phyloP scores from a whole-genome alignment of 225 moss, liverwort and hornwort species.

The Pseudoscleropodium purum region DNA sequence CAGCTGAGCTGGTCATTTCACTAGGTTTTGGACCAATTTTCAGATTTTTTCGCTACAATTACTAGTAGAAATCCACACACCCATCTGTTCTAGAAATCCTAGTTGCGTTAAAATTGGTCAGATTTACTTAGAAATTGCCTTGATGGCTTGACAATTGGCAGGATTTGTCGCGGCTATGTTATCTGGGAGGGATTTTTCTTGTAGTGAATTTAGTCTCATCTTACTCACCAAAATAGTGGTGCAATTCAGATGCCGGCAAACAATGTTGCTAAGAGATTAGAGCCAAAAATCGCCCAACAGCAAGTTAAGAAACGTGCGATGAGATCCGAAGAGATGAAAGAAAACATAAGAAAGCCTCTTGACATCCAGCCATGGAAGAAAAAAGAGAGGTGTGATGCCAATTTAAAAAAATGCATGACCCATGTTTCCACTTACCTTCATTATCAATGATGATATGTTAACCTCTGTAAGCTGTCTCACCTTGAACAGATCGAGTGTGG shows the following conservation, averaged over 20 bases:
- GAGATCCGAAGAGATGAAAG: conserved; percentile 21
- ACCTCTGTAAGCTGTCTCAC: neutral
- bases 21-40: neutral
- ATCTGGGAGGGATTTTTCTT: neutral
- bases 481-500: conserved; percentile 19
- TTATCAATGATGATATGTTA: neutral
- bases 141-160: neutral
- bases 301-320: conserved; percentile 12
- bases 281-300: conserved; percentile 21
- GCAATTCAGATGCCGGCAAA: conserved; percentile 1
- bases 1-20: neutral
- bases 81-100: neutral
- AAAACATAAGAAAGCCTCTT: neutral
- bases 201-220: neutral
- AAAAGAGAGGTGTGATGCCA: conserved; percentile 35
- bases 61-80: neutral
- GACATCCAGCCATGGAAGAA: conserved; percentile 29
- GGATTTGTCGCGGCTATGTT: neutral
- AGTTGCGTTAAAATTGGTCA: neutral
- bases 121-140: neutral
- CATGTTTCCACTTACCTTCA: neutral
- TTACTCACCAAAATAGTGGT: neutral
- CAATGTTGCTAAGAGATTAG: conserved; percentile 9
- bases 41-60: neutral
- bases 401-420: neutral